Evolutionary conservation across 1,284 basidiomycete genomes (phyloP), one percentile per base, ranked within the genome.

Genomic region (Cutaneotrichosporon sp.): DNA sequence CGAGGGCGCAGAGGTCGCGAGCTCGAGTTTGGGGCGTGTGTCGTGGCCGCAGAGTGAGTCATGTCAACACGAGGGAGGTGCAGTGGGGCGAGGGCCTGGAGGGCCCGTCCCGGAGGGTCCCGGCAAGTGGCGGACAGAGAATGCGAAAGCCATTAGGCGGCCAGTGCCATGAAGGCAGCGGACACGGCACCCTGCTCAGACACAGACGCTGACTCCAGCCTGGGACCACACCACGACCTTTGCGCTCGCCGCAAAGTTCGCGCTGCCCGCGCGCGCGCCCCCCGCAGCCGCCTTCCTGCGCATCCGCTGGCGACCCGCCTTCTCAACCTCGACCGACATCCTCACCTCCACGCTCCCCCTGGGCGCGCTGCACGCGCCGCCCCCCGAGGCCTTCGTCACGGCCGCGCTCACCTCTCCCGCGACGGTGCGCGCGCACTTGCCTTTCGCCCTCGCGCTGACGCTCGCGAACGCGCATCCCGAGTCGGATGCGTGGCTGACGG

Each of bases 391-490:
- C 1, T 74, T 71, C 64, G 62, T 78, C 18, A 62, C 69, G 5
- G 69, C 72, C 6, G 55, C 60, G 10, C 56, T 73, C 4, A 25
- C 57, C 9, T 38, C 64, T 2, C 72, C 72, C 0, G 50, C 68
- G 0, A 42, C 54, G 4, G 62, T 69, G 9, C 42, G 53, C 18
- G 60, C 72, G 1, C 61, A 72, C 54, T 16, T 59, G n/a, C 69
- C 78, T 7, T 76, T 79, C 63, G 18, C 56, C 5, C 42, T 78
- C n/a, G 34, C 45, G 10, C 63, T 80, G 14, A 54, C 62, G 5
- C 58, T 80, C 42, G 49, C 64, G 29, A 80, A 80, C 59, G 63
- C 72, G 13, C 77, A 80, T 56, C 72, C 74, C 2, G 66, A 71
- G 9, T 56, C 66, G 6, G 33, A 66, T 0, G 68, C 69, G 6